Evolutionary conservation across 2,329 filamentous ascomycete genomes (phyloP), one percentile per base, ranked within the genome.

Genomic region (Zasmidium angulare): DNA sequence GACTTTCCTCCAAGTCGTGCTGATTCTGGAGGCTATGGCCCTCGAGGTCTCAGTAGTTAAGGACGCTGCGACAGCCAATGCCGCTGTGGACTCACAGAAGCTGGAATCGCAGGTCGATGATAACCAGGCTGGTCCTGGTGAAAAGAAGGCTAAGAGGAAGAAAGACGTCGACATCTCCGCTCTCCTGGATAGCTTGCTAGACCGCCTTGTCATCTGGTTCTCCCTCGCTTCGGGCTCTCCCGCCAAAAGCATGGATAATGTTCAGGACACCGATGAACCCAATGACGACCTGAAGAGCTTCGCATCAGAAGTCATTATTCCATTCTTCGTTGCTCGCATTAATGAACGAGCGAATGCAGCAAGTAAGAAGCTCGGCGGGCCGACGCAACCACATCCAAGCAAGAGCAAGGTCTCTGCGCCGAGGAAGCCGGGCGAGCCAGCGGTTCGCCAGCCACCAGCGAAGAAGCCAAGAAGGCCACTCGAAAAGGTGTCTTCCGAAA

Each of bases 161-260:
- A 89, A 88, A 66, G 84, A 84, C 57, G 84, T 88, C 64, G 86
- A 91, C 66, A 76, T 90, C 6, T 81, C 82, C 1, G 76, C 86
- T 7, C 79, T 90, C 20, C 78, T 92, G 3, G 90, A 93, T 69
- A 79, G 91, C 0, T 84, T 92, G 53, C 84, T 90, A 7, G 90
- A 95, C 72, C 86, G 89, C 50, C 78, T 95, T 22, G 91, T 88
- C 68, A 95, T 95, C 60, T 93, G 90, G 90, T 89, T 93, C 70
- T 91, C 89, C 2, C 87, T 90, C 7, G 85, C 86, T n/a, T 36
- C 36, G 77, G 85, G 21, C 84, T 89, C 63, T 83, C 85, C 56
- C 74, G 82, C 48, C 64, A 74, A 62, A 58, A 60, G 58, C 17
- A 61, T 61, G 7, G 61, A 63, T 19, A 63, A 63, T 29, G 53